phyloP scores from a whole-genome alignment of 1,284 basidiomycete species.

The Trichosporon coremiiforme region DNA sequence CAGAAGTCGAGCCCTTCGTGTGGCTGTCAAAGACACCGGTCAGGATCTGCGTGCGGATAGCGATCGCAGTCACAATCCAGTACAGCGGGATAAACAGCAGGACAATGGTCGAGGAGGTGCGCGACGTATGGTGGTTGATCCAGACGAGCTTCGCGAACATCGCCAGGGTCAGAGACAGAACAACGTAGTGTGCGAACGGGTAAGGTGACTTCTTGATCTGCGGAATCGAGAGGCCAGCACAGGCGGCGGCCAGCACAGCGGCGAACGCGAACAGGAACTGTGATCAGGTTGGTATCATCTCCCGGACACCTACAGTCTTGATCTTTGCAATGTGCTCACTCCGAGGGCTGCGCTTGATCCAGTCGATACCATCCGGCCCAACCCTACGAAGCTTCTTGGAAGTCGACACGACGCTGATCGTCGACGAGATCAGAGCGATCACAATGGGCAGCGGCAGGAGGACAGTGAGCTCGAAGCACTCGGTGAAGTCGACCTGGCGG shows the following conservation, averaged over 20 bases:
- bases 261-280: constrained; percentile 51
- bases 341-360: constrained; percentile 37
- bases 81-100: constrained; percentile 85
- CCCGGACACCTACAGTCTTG: constrained; percentile 65
- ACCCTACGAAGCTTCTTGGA: constrained; percentile 43
- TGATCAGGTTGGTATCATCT: constrained; percentile 57
- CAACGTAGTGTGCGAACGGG: constrained; percentile 32
- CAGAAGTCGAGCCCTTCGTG: constrained; percentile 34
- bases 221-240: constrained; percentile 62
- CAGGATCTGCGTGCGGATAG: constrained; percentile 65
- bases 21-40: constrained; percentile 40
- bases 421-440: constrained; percentile 39
- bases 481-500: constrained; percentile 75
- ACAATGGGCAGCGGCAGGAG: constrained; percentile 62
- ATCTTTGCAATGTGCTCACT: constrained; percentile 62
- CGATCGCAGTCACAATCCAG: constrained; percentile 61
- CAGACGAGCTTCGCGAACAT: constrained; percentile 50
- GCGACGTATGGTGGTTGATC: constrained; percentile 74
- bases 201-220: constrained; percentile 58
- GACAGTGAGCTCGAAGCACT: constrained; percentile 79
- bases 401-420: constrained; percentile 55
- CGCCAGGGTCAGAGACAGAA: constrained; percentile 40
- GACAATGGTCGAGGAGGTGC: constrained; percentile 72
- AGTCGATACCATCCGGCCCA: constrained; percentile 27
- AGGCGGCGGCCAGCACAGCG: constrained; percentile 60